These are phyloP conservation scores for Fusarium clavum DNA, from an alignment of 2,329 filamentous ascomycete genomes.

Conservation along the genomic window DNA sequence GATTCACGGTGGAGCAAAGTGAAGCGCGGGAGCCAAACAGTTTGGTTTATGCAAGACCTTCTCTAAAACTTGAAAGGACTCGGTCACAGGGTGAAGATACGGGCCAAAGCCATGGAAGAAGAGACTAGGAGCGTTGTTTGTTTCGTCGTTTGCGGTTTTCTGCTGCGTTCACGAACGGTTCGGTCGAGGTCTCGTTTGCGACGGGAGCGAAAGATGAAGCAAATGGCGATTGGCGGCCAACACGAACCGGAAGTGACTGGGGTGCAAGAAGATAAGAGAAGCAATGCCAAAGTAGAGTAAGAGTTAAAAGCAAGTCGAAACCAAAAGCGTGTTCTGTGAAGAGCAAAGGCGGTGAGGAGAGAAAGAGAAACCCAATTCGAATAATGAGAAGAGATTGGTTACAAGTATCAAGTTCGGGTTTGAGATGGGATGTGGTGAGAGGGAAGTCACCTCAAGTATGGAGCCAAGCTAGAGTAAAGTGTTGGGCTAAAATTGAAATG, in stretches of 20 bases:
- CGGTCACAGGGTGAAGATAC: constrained; percentile 21
- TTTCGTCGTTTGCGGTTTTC: constrained; percentile 20
- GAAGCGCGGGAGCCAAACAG: constrained; percentile 26
- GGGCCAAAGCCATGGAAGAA: constrained; percentile 37
- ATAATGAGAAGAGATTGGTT: constrained; percentile 21
- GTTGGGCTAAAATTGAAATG: constrained; percentile 44
- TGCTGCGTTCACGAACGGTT: constrained; percentile 10
- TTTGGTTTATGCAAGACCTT: constrained; percentile 39
- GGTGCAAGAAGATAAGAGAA: constrained; percentile 9
- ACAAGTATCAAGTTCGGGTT: constrained; percentile 27
- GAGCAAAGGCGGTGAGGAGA: constrained; percentile 21
- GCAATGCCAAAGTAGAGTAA: constrained; percentile 2
- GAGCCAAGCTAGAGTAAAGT: constrained; percentile 14
- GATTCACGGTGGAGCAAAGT: constrained; percentile 21
- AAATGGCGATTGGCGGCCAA: constrained; percentile 14
- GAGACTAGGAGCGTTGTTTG: constrained; percentile 1
- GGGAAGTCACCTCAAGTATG: constrained; percentile 8
- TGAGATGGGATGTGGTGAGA: constrained; percentile 28
- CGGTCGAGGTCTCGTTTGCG: constrained; percentile 27
- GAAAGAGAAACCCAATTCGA: not conserved
- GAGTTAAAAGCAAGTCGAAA: not conserved
- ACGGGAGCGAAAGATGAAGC: constrained; percentile 22
- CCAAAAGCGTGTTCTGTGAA: not conserved
- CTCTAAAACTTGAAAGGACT: constrained; percentile 16
- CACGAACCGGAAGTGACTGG: constrained; percentile 10